Conservation (phyloP, 768 basidiomycete genomes). For the Rhizopogon roseolus region DNA sequence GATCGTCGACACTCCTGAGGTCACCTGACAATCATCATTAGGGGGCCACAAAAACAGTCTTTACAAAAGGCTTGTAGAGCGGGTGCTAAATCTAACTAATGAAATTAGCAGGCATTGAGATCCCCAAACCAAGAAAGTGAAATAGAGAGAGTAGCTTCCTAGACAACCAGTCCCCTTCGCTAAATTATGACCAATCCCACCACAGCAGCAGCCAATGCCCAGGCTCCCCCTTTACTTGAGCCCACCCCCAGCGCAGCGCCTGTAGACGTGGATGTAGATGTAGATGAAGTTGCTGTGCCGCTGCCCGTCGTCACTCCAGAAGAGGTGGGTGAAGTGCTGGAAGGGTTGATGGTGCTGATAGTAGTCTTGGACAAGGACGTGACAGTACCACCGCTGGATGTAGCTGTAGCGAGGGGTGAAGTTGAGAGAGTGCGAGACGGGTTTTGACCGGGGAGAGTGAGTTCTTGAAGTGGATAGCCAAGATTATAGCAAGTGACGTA, state of each 20-base stretch:
- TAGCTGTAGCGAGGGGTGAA: background rate
- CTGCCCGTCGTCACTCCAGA: background rate
- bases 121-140: background rate
- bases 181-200: background rate
- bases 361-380: background rate
- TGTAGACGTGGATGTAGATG: background rate
- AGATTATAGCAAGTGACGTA: conserved; percentile 20
- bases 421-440: conserved; percentile 7
- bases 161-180: background rate
- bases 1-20: no score
- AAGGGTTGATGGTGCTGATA: background rate
- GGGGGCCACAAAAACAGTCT: no score
- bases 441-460: conserved; percentile 23
- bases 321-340: background rate
- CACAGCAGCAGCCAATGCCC: background rate
- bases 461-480: conserved; percentile 18
- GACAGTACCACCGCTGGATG: background rate
- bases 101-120: background rate
- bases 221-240: background rate
- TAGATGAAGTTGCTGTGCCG: background rate
- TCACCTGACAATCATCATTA: no score
- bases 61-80: no score
- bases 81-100: no score
- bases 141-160: background rate
- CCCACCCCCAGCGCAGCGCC: background rate